Evolutionary conservation across 441 rosid species (phyloP).

Genomic region (Eruca vesicaria): DNA sequence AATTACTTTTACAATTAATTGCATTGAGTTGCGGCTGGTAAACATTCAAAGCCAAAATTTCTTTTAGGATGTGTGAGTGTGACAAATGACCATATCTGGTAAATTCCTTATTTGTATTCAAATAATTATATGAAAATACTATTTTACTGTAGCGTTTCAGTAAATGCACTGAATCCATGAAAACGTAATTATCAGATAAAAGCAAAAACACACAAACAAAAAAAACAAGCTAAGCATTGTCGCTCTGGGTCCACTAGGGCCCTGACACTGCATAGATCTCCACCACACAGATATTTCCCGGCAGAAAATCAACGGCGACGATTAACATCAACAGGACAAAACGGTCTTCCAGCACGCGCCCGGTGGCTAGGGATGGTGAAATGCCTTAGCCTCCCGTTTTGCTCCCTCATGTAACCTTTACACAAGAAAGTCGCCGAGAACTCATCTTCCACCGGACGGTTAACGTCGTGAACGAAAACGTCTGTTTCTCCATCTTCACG

Average conservation of each 20-base stretch:
- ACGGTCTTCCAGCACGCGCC: constrained; percentile 44
- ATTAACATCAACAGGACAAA: constrained; percentile 48
- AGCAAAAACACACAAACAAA: neutral
- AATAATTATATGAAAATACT: constrained; percentile 12
- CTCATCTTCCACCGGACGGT: constrained; percentile 59
- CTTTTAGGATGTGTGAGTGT: too few species aligned
- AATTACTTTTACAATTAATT: too few species aligned
- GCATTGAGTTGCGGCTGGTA: too few species aligned
- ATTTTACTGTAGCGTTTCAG: constrained; percentile 13
- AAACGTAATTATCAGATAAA: neutral
- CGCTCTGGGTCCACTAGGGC: neutral
- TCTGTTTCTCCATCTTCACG: constrained; percentile 67
- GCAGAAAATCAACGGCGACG: constrained; percentile 24
- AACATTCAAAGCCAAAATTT: too few species aligned
- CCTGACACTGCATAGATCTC: constrained; percentile 1
- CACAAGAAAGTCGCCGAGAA: constrained; percentile 62
- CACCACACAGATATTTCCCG: neutral
- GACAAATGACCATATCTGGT: too few species aligned
- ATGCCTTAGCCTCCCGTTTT: constrained; percentile 62
- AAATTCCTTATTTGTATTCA: neutral
- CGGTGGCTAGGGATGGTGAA: constrained; percentile 65
- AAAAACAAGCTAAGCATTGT: constrained; percentile 11
- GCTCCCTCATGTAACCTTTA: constrained; percentile 59
- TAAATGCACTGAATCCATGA: constrained; percentile 17
- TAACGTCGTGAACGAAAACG: constrained; percentile 69